A percentile compares a stretch with the other conserved stretches of the same genome.
phyloP scores from a whole-genome alignment of 805 yeast genomes.

The Zygosaccharomyces bailii region DNA sequence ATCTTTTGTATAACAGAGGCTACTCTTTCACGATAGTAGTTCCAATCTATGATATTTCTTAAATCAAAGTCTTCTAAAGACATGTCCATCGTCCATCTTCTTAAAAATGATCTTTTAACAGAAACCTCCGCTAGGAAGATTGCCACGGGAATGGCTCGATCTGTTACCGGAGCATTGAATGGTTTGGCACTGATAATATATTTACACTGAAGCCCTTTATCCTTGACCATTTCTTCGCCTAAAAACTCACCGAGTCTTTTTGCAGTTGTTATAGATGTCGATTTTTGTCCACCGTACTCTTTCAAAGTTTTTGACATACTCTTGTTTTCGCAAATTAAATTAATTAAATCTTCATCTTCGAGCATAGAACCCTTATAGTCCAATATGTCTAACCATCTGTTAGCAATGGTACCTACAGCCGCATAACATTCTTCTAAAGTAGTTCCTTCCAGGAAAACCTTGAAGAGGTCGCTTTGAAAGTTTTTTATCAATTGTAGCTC shows the following conservation, averaged over 20 bases:
- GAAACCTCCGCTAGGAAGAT: slow-evolving; percentile 79
- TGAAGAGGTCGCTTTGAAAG: slow-evolving; percentile 92
- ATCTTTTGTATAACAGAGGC: slow-evolving; percentile 93
- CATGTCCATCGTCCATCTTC: slow-evolving; percentile 84
- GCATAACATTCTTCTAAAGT: slow-evolving; percentile 75
- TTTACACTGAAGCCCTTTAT: slow-evolving; percentile 92
- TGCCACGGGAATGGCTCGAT: slow-evolving; percentile 94
- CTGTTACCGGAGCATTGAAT: slow-evolving; percentile 83
- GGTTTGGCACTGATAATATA: slow-evolving; percentile 88
- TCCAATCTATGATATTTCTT: slow-evolving; percentile 88
- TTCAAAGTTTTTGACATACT: slow-evolving; percentile 88
- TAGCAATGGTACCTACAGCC: slow-evolving; percentile 89
- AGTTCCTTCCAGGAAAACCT: slow-evolving; percentile 81
- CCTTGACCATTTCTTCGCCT: slow-evolving; percentile 95
- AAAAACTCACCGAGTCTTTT: slow-evolving; percentile 87
- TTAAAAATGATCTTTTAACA: slow-evolving; percentile 67
- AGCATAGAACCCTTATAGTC: slow-evolving; percentile 82
- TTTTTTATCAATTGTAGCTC: slow-evolving; percentile 90
- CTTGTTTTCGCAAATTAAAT: slow-evolving; percentile 91
- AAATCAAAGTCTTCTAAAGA: slow-evolving; percentile 80
- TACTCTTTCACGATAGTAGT: slow-evolving; percentile 81
- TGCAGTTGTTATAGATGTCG: slow-evolving; percentile 95
- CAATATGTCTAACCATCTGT: slow-evolving; percentile 91
- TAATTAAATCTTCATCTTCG: slow-evolving; percentile 92
- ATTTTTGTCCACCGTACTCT: slow-evolving; percentile 87